Base-by-base conservation (phyloP, 1,139 yeast genomes). In the Lodderomyces metapsilosis region DNA sequence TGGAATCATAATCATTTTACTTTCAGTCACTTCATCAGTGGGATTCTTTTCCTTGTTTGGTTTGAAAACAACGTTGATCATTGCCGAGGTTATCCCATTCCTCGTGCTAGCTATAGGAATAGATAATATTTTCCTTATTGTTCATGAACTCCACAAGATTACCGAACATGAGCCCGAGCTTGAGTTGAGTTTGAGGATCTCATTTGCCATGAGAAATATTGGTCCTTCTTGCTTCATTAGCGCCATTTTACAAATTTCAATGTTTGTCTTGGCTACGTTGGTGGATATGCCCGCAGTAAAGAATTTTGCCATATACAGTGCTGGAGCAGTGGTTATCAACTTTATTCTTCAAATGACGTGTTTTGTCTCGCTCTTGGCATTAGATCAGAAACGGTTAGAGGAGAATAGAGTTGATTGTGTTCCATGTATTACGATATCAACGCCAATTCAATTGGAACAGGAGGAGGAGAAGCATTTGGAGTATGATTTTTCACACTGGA, bases 61-160 rank as follows among this genome's bases (percentile, higher is more conserved):
- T 0, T 64, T 91, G 39, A 88, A 86, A 54, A 87, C 95, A 0
- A 92, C 98, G 0, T 68, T 92, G 32, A 91, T 92, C 49, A 88
- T 92, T 49, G 97, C 98, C 1, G 98, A 92, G 58, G 98, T 92
- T 3, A 92, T 92, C 35, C 98, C 98, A n/a, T 92, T 92, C 55
- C 66, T 92, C 54, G 85, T 92, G 5, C 70, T 92, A 47, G 98
- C 98, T 0, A 83, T 92, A 43, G 98, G 98, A 12, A 92, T 92
- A 21, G 98, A 92, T 62, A 92, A 92, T 57, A 86, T 92, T 25
- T 92, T 91, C 57, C 67, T 92, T 49, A 78, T 92, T 18, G 84
- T 88, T 1, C 92, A 88, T 59, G 96, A 88, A 55, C 68, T 87
- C 38, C 79, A 81, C 35, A 64, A 72, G 20, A 74, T 84, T 12